Base-by-base conservation (phyloP, 2,329 filamentous ascomycete species). In the Elsinoe batatas region DNA sequence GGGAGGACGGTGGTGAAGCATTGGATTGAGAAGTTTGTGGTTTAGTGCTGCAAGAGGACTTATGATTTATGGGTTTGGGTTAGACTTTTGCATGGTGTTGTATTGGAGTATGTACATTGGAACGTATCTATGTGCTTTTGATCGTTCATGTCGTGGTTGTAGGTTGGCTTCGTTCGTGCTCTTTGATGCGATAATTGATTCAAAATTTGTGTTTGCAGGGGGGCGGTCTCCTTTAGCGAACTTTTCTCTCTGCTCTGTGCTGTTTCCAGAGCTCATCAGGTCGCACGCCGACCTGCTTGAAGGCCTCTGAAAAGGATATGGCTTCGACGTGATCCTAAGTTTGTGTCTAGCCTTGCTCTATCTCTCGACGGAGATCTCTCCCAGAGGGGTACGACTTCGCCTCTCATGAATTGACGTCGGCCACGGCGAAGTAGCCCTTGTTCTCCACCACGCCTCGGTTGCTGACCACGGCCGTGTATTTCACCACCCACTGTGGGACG, bases 361-460 rank as follows among this genome's bases (percentile, higher is more conserved):
- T 30, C 7, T 30, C 36, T 8, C 13, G 36, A n/a, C 36, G 5
- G 36, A 38, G 12, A 38, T 38, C 13, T 38, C 36, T 38, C 13
- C 13, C 36, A 38, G 36, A 30, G 10, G 10, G 10, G 11, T 22
- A 10, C 3, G 22, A 12, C 11, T 10, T 33, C 12, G 11, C 13
- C 10, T 8, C 11, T 51, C 47, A 56, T 51, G 44, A 38, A 18
- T 51, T 36, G 17, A 93, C 71, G 66, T 89, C 84, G 2, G 91
- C 91, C 17, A 84, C 82, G 1, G 91, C 91, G 75, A 96, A 96
- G 71, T 96, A 97, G 6, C 93, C 93, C 76, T 97, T 98, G 68
- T 93, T 95, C 76, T 98, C 93, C 61, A 98, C 91, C 7, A 98
- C 93, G 12, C 93, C 93, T 54, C 93, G 79, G 68, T 97, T 87